Conservation (phyloP, 208 protist species). For the Lotmaria passim region DNA sequence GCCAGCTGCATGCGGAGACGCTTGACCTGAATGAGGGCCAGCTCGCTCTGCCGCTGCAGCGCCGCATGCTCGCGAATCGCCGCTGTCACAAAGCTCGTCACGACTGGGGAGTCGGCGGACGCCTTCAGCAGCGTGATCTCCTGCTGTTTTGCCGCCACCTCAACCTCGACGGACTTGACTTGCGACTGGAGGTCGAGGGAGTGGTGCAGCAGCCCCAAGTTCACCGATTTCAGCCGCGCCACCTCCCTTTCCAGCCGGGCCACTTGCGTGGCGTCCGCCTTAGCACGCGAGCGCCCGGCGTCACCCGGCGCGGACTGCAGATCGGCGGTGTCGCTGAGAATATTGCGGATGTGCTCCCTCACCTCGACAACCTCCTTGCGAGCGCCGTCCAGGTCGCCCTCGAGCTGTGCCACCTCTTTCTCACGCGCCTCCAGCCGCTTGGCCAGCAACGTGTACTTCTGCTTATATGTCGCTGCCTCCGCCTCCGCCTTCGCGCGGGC, state of each 20-base stretch:
- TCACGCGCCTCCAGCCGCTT: slow-evolving; percentile 75
- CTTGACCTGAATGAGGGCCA: slow-evolving; percentile 78
- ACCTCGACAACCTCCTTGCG: slow-evolving; percentile 59
- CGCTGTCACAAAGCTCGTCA: slow-evolving; percentile 84
- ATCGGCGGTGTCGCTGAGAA: slow-evolving; percentile 24
- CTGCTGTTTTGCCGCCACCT: slow-evolving; percentile 67
- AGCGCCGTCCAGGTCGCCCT: slow-evolving; percentile 66
- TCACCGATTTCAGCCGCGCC: slow-evolving; percentile 87
- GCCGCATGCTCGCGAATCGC: slow-evolving; percentile 83
- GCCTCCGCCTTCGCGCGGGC: slow-evolving; percentile 59
- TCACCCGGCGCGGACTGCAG: neutral
- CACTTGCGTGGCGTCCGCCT: slow-evolving; percentile 26
- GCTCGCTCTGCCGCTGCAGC: slow-evolving; percentile 79
- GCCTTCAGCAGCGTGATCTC: slow-evolving; percentile 82
- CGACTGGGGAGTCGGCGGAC: slow-evolving; percentile 53
- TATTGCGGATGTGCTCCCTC: slow-evolving; percentile 51
- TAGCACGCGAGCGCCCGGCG: slow-evolving; percentile 9
- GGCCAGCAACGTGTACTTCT: slow-evolving; percentile 71
- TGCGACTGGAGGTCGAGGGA: slow-evolving; percentile 76
- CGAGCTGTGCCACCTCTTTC: slow-evolving; percentile 70
- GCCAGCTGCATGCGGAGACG: slow-evolving; percentile 73
- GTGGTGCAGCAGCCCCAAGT: slow-evolving; percentile 82
- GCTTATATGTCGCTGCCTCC: slow-evolving; percentile 74
- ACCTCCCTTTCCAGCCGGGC: slow-evolving; percentile 64
- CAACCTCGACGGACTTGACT: slow-evolving; percentile 64